Evolutionary conservation across 2,329 filamentous ascomycete species (phyloP).

Genomic region (Rutstroemia sp.): DNA sequence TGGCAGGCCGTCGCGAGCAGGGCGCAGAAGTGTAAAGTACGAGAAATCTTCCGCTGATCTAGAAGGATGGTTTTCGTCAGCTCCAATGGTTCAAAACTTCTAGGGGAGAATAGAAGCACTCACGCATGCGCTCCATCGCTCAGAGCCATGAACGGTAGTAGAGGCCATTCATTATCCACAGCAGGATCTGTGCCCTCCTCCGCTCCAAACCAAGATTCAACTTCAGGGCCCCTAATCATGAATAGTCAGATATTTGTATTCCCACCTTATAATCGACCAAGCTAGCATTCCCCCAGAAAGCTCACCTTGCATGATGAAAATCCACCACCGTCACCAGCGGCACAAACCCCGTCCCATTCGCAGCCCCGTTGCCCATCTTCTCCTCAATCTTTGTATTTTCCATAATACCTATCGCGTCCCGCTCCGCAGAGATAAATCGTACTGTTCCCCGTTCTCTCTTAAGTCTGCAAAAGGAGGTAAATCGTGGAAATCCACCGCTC

Average conservation of each 20-base stretch:
- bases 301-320: conserved; percentile 67
- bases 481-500: no score
- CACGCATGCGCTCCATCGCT: conserved; percentile 93
- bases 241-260: not conserved
- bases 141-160: conserved; percentile 94
- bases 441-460: not conserved
- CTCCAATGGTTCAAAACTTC: not conserved
- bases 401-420: not conserved
- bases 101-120: conserved; percentile 28
- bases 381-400: conserved; percentile 1
- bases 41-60: conserved; percentile 94
- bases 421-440: not conserved
- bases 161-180: conserved; percentile 76
- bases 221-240: conserved; percentile 64
- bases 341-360: conserved; percentile 37
- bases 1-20: conserved; percentile 44
- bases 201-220: conserved; percentile 83
- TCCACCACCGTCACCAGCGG: conserved; percentile 74
- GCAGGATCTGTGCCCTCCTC: conserved; percentile 71
- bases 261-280: no score
- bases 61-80: conserved; percentile 9
- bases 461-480: not conserved
- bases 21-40: conserved; percentile 84
- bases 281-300: not conserved
- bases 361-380: conserved; percentile 17